phyloP scores from a whole-genome alignment of 495 filamentous ascomycete genomes.

The Daldinia vernicosa region DNA sequence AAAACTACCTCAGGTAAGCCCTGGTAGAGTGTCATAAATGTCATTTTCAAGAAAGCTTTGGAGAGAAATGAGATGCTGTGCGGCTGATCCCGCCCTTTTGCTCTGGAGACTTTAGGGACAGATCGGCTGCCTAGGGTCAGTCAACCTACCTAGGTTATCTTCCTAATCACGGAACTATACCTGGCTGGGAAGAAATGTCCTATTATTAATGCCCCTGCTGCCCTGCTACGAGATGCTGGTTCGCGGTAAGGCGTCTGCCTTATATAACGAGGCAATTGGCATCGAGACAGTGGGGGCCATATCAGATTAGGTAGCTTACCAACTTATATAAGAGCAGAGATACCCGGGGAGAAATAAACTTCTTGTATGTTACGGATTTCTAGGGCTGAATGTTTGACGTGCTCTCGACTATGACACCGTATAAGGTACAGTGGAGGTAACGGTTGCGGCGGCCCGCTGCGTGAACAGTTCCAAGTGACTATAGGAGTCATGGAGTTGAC shows the following conservation, averaged over 20 bases:
- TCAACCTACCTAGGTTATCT: constrained; percentile 21
- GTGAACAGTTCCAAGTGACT: constrained; percentile 34
- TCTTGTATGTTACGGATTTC: constrained; percentile 35
- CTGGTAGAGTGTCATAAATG: constrained; percentile 32
- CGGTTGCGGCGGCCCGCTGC: constrained; percentile 28
- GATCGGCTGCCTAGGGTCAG: constrained; percentile 43
- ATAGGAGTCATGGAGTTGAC: background rate
- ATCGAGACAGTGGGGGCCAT: constrained; percentile 14
- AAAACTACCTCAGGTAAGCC: constrained; percentile 28
- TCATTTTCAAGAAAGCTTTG: constrained; percentile 29
- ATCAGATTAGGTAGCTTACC: background rate
- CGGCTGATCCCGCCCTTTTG: constrained; percentile 47
- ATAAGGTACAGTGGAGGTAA: constrained; percentile 21
- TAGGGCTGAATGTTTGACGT: constrained; percentile 39
- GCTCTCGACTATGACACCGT: constrained; percentile 24
- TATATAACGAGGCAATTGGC: constrained; percentile 13
- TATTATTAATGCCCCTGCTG: constrained; percentile 22
- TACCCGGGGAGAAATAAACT: constrained; percentile 10
- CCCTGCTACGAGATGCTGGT: constrained; percentile 8
- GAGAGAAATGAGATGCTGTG: constrained; percentile 44
- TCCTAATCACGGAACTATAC: constrained; percentile 25
- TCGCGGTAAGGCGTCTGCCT: constrained; percentile 3
- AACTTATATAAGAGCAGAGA: background rate
- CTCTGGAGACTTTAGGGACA: constrained; percentile 20
- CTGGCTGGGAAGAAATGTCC: constrained; percentile 26